Evolutionary conservation across 2,329 filamentous ascomycete genomes (phyloP).

Genomic region (Ascosphaera apis): DNA sequence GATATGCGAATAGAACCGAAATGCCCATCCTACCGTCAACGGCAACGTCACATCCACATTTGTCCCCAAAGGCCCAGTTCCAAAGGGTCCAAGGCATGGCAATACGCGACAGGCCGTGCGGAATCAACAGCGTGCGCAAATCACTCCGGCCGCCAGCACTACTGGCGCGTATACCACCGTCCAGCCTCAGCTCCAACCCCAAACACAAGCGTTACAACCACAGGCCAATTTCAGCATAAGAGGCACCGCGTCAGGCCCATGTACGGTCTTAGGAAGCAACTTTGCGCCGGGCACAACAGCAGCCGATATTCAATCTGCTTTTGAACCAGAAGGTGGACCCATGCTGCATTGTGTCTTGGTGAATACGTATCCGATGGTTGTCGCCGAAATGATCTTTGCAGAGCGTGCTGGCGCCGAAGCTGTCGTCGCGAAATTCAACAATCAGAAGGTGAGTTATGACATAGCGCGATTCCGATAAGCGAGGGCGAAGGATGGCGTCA

Average conservation of each 20-base stretch:
- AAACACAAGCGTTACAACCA: slow-evolving; percentile 12
- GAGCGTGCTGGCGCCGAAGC: slow-evolving; percentile 33
- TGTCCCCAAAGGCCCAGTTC: slow-evolving; percentile 10
- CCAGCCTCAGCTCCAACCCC: slow-evolving; percentile 11
- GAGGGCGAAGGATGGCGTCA: background rate
- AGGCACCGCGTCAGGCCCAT: slow-evolving; percentile 29
- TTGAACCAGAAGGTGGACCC: slow-evolving; percentile 28
- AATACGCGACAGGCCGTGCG: slow-evolving; percentile 16
- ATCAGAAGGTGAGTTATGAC: slow-evolving; percentile 28
- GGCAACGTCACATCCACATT: background rate
- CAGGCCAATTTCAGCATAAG: slow-evolving; percentile 29
- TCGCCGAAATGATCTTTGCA: slow-evolving; percentile 35
- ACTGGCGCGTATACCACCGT: slow-evolving; percentile 10
- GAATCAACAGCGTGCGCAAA: slow-evolving; percentile 13
- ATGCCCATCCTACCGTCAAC: no score
- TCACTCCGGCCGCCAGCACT: slow-evolving; percentile 12
- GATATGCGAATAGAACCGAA: no score
- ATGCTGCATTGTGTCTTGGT: slow-evolving; percentile 31
- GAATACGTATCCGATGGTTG: slow-evolving; percentile 30
- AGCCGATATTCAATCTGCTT: slow-evolving; percentile 39
- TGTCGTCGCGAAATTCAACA: slow-evolving; percentile 38
- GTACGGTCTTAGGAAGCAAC: slow-evolving; percentile 36
- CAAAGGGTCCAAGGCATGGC: slow-evolving; percentile 18
- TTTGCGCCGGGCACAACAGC: slow-evolving; percentile 44
- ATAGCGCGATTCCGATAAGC: background rate